Base-by-base conservation (phyloP, 768 basidiomycete genomes). In the Rossbeevera mucosa region DNA sequence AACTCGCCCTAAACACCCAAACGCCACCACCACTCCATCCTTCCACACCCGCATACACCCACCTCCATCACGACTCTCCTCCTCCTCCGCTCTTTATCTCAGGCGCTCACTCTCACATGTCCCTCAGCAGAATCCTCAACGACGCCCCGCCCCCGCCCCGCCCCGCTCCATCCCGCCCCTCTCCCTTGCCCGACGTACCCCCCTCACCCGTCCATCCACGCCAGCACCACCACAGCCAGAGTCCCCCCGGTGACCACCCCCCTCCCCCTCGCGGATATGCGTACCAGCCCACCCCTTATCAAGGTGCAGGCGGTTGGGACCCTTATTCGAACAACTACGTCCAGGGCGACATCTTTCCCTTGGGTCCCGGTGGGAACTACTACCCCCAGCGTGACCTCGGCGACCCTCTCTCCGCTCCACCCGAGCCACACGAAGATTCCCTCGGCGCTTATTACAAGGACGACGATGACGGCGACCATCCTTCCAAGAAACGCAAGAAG, bases 41-140 rank as follows among this genome's bases (percentile, higher is more conserved):
- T 36, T 36, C 18, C n/a, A 7, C 9, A 4, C n/a, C 7, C 36
- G 36, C 36, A 38, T 38, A 38, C 11, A 38, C 36, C 36, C 36
- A 18, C 5, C 36, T 18, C 11, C 26, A 24, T 30, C 33, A 26
- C 45, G 44, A 33, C 50, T 22, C 38, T 33, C 16, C 18, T 41
- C 30, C 50, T 43, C 18, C 42, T 41, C 40, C 44, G 7, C 26
- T 38, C 50, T n/a, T 18, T 18, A 36, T 36, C 33, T 40, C 38
- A 6, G 25, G 44, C 56, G 36, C 61, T 52, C 46, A 21, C 26
- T 52, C 49, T 41, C 61, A 54, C 69, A 90, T 90, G 87, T 89
- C 88, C 47, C 81, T 90, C 68, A 83, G 82, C 61, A 78, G 81
- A 59, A 89, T 90, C 56, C 82, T 90, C 71, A 90, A 90, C 72